A percentile compares a stretch with the other conserved stretches of the same genome.
Evolutionary conservation across 2,329 filamentous ascomycete genomes (phyloP).

Genomic region (Phoma sp.): DNA sequence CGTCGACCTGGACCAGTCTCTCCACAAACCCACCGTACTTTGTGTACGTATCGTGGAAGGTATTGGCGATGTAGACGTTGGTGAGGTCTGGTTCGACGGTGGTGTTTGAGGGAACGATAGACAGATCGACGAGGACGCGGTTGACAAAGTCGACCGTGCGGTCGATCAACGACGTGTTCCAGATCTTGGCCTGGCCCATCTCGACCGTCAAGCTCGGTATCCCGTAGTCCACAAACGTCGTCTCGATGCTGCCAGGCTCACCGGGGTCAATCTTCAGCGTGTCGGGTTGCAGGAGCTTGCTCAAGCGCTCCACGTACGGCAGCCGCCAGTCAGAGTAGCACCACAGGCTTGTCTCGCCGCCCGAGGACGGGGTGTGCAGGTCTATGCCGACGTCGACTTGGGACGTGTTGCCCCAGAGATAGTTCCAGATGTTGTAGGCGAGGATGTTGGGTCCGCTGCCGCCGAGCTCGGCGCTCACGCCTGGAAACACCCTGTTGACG

Average conservation of each 20-base stretch:
- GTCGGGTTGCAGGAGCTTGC: conserved; percentile 49
- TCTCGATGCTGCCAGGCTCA: conserved; percentile 50
- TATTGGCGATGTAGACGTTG: conserved; percentile 40
- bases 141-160: conserved; percentile 41
- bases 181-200: conserved; percentile 48
- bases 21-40: conserved; percentile 41
- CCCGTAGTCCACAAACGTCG: conserved; percentile 45
- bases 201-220: conserved; percentile 50
- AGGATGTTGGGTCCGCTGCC: conserved; percentile 36
- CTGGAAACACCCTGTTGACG: conserved; percentile 47
- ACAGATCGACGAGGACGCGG: conserved; percentile 32
- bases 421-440: conserved; percentile 45
- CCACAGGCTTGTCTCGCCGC: conserved; percentile 48
- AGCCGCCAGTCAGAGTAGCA: conserved; percentile 49
- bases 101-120: conserved; percentile 35
- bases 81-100: conserved; percentile 41
- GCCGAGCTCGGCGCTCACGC: conserved; percentile 31
- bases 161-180: conserved; percentile 46
- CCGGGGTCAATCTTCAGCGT: conserved; percentile 50
- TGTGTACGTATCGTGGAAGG: conserved; percentile 36
- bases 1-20: conserved; percentile 38
- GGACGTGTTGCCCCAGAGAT: conserved; percentile 51
- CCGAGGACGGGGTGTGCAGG: conserved; percentile 47
- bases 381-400: conserved; percentile 51
- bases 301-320: conserved; percentile 47